Evolutionary conservation across 2,329 filamentous ascomycete genomes (phyloP), one percentile per base, ranked within the genome.

Genomic region (Xylogone sp.): DNA sequence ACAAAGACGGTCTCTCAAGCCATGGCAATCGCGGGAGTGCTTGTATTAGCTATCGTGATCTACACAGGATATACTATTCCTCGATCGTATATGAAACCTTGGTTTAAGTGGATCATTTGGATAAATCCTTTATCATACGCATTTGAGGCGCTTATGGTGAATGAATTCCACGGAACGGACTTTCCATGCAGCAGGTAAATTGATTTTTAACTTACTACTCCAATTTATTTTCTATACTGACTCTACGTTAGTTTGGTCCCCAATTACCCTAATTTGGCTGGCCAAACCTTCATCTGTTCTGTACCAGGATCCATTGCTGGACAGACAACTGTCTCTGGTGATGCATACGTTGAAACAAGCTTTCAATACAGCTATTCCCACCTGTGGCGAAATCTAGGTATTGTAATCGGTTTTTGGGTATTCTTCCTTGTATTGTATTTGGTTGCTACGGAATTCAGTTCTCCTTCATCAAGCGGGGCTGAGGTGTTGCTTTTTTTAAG

Each of bases 61-160:
- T 60, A 57, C 34, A 57, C 56, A 21, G 71, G 71, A 3, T 73
- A 72, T 55, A 62, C 65, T 1, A 69, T 73, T 22, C 69, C 70
- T 13, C 64, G 66, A 1, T 62, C 64, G 16, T 83, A 53, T 65
- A 94, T 95, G 88, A 77, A 87, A 7, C 80, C 73, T 2, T 95
- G 89, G 88, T 87, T 86, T 60, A 78, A 83, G 53, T 94, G 90
- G 90, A 80, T 94, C 57, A 87, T 85, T 65, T 92, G 88, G 76
- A 75, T 84, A 18, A 78, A 86, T 54, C 86, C 86, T 2, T 77
- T 94, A 13, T 82, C 81, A 1, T 94, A 93, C 56, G 82, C 83
- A 0, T 95, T 94, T 62, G 89, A 94, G 66, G 75, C 83, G 0
- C 76, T 94, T 19, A 85, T 92, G 77, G 79, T 88, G 56, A 94